phyloP scores from a whole-genome alignment of 2,329 filamentous ascomycete species.

The Cladosporium sp. region DNA sequence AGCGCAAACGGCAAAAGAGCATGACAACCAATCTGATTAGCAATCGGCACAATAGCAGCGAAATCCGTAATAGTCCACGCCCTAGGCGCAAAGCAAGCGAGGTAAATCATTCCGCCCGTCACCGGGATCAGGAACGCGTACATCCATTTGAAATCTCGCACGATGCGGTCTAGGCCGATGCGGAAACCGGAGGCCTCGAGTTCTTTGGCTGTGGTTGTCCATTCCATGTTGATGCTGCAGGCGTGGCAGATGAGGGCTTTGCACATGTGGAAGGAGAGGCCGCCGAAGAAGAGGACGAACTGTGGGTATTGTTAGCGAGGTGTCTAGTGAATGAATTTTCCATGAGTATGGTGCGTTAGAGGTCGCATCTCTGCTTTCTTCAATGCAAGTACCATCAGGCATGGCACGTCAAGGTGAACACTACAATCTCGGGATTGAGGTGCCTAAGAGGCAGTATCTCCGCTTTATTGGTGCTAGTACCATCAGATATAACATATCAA shows the following conservation, averaged over 20 bases:
- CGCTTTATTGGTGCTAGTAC: too few species aligned
- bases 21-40: slow-evolving; percentile 21
- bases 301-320: background rate
- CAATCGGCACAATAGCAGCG: slow-evolving; percentile 21
- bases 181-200: slow-evolving; percentile 48
- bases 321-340: too few species aligned
- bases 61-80: slow-evolving; percentile 21
- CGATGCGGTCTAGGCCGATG: slow-evolving; percentile 19
- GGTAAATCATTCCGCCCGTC: slow-evolving; percentile 21
- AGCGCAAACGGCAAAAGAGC: slow-evolving; percentile 20
- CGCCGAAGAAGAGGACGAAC: slow-evolving; percentile 76
- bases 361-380: too few species aligned
- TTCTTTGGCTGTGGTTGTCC: slow-evolving; percentile 82
- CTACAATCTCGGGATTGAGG: too few species aligned
- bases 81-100: slow-evolving; percentile 18
- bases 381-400: too few species aligned
- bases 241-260: slow-evolving; percentile 77
- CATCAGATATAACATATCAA: too few species aligned
- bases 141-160: slow-evolving; percentile 22
- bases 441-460: too few species aligned
- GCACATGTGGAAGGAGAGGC: slow-evolving; percentile 73
- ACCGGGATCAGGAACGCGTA: slow-evolving; percentile 19
- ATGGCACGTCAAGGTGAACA: too few species aligned
- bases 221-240: slow-evolving; percentile 80
- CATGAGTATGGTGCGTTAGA: too few species aligned